Conservation (phyloP, 129 eudicot species). For the Solidago caesia region DNA sequence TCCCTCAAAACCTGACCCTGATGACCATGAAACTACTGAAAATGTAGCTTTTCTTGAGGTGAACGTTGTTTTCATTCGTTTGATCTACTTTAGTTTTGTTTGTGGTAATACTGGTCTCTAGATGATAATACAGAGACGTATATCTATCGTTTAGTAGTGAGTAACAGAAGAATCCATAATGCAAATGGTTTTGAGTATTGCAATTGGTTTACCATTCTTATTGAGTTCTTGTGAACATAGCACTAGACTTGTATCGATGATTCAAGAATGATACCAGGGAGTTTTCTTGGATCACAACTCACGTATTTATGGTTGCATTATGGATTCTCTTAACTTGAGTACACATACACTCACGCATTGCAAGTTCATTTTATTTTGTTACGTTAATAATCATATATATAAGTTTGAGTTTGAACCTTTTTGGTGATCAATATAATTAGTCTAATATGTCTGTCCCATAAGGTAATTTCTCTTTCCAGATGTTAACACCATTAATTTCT, state of each 20-base stretch:
- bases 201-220: background rate
- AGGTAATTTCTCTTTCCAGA: background rate
- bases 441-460: background rate
- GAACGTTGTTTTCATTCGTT: background rate
- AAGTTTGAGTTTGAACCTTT: background rate
- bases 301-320: too few species aligned
- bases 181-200: background rate
- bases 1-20: slow-evolving; percentile 62
- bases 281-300: background rate
- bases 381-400: background rate
- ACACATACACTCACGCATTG: background rate
- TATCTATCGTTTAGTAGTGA: background rate
- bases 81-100: background rate
- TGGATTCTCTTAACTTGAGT: background rate
- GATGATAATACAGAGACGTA: background rate
- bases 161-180: background rate
- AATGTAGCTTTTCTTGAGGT: slow-evolving; percentile 41
- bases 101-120: background rate
- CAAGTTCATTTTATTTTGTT: background rate
- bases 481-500: background rate
- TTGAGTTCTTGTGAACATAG: background rate
- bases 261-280: background rate
- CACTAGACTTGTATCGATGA: background rate
- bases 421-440: background rate
- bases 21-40: slow-evolving; percentile 32